phyloP scores from a whole-genome alignment of 2,329 filamentous ascomycete genomes.

The Coniosporium tulheliwenetii region DNA sequence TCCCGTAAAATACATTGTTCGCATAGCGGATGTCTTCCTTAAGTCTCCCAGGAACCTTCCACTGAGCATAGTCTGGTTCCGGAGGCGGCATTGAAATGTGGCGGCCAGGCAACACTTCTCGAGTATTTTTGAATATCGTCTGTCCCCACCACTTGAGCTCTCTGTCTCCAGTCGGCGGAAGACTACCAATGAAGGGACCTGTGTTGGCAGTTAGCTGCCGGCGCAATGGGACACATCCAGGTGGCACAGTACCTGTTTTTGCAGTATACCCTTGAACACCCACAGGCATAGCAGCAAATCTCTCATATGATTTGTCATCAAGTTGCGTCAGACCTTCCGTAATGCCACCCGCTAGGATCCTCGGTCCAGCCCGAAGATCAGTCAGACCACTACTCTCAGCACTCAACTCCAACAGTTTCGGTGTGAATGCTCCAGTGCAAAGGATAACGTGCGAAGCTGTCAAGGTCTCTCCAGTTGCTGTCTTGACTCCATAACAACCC shows the following conservation, averaged over 20 bases:
- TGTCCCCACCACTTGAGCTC: slow-evolving; percentile 46
- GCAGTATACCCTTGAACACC: slow-evolving; percentile 29
- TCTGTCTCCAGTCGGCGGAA: slow-evolving; percentile 34
- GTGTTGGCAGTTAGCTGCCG: slow-evolving; percentile 5
- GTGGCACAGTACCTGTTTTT: slow-evolving; percentile 10
- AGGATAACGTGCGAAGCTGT: slow-evolving; percentile 21
- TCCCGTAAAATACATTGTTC: slow-evolving; percentile 43
- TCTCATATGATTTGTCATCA: slow-evolving; percentile 18
- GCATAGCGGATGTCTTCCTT: slow-evolving; percentile 44
- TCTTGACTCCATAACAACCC: slow-evolving; percentile 26
- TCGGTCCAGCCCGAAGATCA: slow-evolving; percentile 35
- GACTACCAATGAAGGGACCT: slow-evolving; percentile 42
- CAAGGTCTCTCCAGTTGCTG: slow-evolving; percentile 16
- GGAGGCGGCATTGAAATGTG: slow-evolving; percentile 41
- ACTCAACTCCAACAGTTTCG: slow-evolving; percentile 30
- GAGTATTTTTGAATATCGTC: slow-evolving; percentile 42
- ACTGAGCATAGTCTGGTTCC: slow-evolving; percentile 43
- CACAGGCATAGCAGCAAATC: slow-evolving; percentile 26
- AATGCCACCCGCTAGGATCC: slow-evolving; percentile 42
- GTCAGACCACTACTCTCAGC: slow-evolving; percentile 28
- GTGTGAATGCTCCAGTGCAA: slow-evolving; percentile 26
- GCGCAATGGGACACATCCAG: not conserved
- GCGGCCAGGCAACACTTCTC: slow-evolving; percentile 35
- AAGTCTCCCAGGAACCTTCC: slow-evolving; percentile 40
- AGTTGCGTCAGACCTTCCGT: slow-evolving; percentile 32